A percentile compares a stretch with the other conserved stretches of the same genome.
These are phyloP conservation scores for Coemansia sp. DNA, from an alignment of 192 early-diverging fungal genomes.

Conservation along the genomic window DNA sequence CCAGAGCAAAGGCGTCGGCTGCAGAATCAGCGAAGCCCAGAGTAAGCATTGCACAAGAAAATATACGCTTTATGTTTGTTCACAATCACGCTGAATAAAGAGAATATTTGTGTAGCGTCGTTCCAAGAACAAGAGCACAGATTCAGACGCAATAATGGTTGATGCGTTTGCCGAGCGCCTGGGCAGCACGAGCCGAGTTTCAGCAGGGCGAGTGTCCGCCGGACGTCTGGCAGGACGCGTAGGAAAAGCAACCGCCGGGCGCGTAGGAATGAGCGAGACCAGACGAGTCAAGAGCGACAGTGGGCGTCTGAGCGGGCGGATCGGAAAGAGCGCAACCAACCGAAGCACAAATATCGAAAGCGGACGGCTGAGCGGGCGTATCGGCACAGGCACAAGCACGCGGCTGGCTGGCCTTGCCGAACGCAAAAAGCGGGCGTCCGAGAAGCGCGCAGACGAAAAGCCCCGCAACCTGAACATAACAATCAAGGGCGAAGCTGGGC, in stretches of 20 bases:
- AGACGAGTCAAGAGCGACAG: background rate
- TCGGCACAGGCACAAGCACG: background rate
- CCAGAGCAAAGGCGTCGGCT: conserved; percentile 21
- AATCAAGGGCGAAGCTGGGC: conserved; percentile 47
- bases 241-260: too few species aligned
- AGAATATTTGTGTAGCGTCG: conserved; percentile 24
- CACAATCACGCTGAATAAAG: background rate
- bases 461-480: conserved; percentile 21
- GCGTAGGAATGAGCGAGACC: too few species aligned
- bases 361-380: conserved; percentile 4
- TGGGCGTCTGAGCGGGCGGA: conserved; percentile 4
- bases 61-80: too few species aligned
- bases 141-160: conserved; percentile 8
- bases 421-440: conserved; percentile 5
- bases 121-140: conserved; percentile 28
- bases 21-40: conserved; percentile 13
- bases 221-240: too few species aligned
- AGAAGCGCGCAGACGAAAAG: conserved; percentile 4
- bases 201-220: background rate
- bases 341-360: background rate
- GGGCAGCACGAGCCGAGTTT: conserved; percentile 12
- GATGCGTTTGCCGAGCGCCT: conserved; percentile 21
- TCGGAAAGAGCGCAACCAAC: background rate
- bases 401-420: conserved; percentile 24
- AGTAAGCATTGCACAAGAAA: conserved; percentile 7